Conservation (phyloP, 257 asterid genomes). For the Solanum medicagineum region DNA sequence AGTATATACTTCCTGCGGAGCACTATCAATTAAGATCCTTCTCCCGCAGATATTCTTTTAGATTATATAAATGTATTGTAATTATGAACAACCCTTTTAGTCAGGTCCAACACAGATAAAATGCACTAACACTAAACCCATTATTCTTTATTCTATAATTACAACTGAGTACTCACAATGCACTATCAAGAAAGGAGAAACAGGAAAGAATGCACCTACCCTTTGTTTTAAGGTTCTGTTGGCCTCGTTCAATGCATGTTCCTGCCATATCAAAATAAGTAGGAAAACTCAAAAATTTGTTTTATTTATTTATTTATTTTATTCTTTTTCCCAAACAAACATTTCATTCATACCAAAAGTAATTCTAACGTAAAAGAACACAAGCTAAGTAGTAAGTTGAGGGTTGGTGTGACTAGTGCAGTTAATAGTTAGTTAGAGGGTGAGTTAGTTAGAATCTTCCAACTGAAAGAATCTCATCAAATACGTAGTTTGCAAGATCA, state of each 20-base stretch:
- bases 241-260: slow-evolving; percentile 88
- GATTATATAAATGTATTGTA: not conserved
- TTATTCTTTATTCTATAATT: not conserved
- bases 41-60: not conserved
- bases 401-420: too few species aligned
- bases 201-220: slow-evolving; percentile 24
- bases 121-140: not conserved
- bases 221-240: slow-evolving; percentile 78
- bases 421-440: too few species aligned
- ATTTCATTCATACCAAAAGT: too few species aligned
- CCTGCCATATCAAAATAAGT: slow-evolving; percentile 30
- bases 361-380: too few species aligned
- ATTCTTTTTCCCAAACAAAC: not conserved
- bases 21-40: not conserved
- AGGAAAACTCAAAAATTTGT: not conserved
- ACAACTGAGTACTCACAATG: not conserved
- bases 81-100: not conserved
- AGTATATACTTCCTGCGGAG: not conserved
- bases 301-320: not conserved
- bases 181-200: not conserved
- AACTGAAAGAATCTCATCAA: too few species aligned
- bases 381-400: too few species aligned
- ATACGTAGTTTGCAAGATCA: too few species aligned
- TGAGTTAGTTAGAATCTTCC: too few species aligned
- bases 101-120: not conserved